These are phyloP conservation scores for Nicotiana tabacum DNA, from an alignment of 257 asterid genomes.

Conservation along the genomic window DNA sequence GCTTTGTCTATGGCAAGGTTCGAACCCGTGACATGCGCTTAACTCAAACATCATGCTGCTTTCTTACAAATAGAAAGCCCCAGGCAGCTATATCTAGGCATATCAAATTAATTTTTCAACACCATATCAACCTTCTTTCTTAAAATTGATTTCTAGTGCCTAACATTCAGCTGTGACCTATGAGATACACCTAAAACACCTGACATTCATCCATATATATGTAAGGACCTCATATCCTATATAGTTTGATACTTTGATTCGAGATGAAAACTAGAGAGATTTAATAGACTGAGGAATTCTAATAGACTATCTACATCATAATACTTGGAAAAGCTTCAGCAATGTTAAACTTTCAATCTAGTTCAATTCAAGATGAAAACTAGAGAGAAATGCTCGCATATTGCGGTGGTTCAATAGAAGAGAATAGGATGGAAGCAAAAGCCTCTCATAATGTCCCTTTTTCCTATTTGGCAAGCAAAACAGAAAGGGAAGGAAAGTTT, in stretches of 20 bases:
- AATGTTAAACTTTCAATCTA: neutral
- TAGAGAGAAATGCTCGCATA: neutral
- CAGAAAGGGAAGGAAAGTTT: neutral
- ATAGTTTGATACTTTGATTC: neutral
- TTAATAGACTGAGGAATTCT: neutral
- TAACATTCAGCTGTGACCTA: neutral
- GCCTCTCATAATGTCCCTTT: neutral
- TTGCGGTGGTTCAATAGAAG: neutral
- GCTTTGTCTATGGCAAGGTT: too few relatives aligned
- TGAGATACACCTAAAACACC: neutral
- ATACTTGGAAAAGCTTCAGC: neutral
- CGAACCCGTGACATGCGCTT: too few relatives aligned
- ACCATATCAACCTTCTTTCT: neutral
- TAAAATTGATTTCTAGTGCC: neutral
- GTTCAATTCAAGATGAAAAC: neutral
- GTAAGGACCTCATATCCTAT: neutral
- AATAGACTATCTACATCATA: conserved; percentile 1
- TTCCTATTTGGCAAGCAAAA: neutral
- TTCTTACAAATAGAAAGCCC: too few relatives aligned
- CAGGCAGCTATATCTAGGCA: too few relatives aligned
- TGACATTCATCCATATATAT: neutral
- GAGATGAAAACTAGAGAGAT: neutral
- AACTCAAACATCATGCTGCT: too few relatives aligned
- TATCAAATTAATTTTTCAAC: too few relatives aligned
- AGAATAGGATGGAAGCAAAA: neutral